A percentile compares a stretch with the other conserved stretches of the same genome.
Conservation (phyloP, 2,329 filamentous ascomycete genomes). For the Chaetomium sp. region DNA sequence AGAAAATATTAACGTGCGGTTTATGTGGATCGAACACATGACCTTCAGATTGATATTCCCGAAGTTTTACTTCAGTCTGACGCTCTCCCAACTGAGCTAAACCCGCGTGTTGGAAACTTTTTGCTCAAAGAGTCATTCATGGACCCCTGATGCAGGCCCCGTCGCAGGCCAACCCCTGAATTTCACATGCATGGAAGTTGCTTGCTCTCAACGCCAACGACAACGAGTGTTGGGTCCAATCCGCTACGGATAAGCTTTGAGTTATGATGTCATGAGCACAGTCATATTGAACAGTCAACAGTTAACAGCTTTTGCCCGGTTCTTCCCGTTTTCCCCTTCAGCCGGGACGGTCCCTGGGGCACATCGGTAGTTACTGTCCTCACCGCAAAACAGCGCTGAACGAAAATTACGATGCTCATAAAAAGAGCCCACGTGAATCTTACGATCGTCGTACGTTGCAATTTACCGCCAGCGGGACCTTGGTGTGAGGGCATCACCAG, state of each 20-base stretch:
- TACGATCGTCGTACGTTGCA: conserved; percentile 3
- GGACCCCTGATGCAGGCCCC: neutral
- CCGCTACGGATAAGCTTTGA: neutral
- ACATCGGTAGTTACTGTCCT: neutral
- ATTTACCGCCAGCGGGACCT: neutral
- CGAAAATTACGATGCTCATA: neutral
- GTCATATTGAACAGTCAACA: neutral
- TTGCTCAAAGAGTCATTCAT: neutral
- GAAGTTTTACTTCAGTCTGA: conserved; percentile 30
- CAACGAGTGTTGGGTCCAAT: neutral
- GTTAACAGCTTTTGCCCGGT: too few relatives aligned
- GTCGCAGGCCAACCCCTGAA: neutral
- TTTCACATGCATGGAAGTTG: conserved; percentile 17
- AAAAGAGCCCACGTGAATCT: conserved; percentile 6
- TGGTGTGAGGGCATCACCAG: neutral
- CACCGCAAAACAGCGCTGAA: neutral
- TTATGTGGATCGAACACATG: conserved; percentile 36
- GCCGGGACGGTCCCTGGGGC: neutral
- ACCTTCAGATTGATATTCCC: conserved; percentile 32
- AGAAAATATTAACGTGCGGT: conserved; percentile 5
- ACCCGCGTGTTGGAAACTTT: conserved; percentile 28
- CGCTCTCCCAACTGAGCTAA: conserved; percentile 38
- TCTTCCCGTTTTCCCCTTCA: neutral
- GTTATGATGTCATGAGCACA: conserved; percentile 21
- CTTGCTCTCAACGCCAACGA: conserved; percentile 5